Evolutionary conservation across 441 rosid genomes (phyloP).

Genomic region (Populus hybrid): DNA sequence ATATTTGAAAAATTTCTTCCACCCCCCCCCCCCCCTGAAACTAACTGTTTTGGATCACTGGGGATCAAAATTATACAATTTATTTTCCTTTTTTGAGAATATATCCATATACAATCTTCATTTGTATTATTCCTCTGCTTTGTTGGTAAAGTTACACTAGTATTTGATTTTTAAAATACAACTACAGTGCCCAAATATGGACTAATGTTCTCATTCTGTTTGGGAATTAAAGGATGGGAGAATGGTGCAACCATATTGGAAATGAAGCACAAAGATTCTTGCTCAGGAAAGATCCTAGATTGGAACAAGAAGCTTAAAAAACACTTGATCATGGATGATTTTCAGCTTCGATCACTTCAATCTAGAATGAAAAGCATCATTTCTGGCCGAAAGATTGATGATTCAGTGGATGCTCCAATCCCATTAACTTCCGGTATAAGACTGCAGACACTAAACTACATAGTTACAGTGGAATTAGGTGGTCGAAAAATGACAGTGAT

Average conservation of each 20-base stretch:
- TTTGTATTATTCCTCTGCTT: background rate
- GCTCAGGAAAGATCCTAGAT: constrained; percentile 44
- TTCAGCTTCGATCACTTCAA: constrained; percentile 53
- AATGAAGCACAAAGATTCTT: constrained; percentile 65
- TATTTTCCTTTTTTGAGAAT: background rate
- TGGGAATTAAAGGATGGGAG: constrained; percentile 35
- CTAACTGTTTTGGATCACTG: background rate
- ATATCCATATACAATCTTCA: background rate
- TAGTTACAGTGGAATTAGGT: constrained; percentile 62
- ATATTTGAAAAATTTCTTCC: background rate
- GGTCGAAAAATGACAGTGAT: constrained; percentile 59
- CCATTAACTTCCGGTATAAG: constrained; percentile 66
- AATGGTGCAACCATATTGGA: constrained; percentile 67
- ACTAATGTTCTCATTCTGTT: background rate
- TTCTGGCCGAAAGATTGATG: constrained; percentile 21
- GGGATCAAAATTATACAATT: background rate
- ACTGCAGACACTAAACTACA: constrained; percentile 76
- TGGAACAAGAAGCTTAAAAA: constrained; percentile 58
- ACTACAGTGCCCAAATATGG: background rate
- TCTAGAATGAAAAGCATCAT: constrained; percentile 37
- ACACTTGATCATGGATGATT: constrained; percentile 51
- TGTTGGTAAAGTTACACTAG: background rate
- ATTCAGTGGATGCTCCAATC: constrained; percentile 35
- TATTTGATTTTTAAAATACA: background rate
- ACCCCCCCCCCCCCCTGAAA: background rate